Evolutionary conservation across 2,329 filamentous ascomycete genomes (phyloP).

Genomic region (Knufia petricola): DNA sequence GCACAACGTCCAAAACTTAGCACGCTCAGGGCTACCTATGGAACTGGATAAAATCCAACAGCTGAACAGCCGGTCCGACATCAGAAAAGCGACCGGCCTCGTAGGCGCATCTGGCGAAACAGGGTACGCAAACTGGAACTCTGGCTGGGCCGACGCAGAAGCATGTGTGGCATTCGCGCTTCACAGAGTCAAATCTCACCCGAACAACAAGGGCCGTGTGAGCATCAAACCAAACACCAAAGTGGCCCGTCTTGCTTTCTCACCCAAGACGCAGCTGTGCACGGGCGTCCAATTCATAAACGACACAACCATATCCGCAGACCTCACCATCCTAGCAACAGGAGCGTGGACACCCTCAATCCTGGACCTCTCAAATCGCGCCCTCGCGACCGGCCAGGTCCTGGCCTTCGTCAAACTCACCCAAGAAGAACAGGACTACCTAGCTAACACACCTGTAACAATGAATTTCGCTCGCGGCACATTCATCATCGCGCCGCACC

Average conservation of each 20-base stretch:
- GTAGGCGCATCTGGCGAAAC: slow-evolving; percentile 20
- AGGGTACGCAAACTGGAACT: slow-evolving; percentile 39
- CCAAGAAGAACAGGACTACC: slow-evolving; percentile 55
- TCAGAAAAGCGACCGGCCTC: slow-evolving; percentile 17
- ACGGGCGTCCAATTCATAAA: neutral
- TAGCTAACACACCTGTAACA: slow-evolving; percentile 58
- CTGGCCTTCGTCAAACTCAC: slow-evolving; percentile 70
- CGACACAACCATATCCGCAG: slow-evolving; percentile 16
- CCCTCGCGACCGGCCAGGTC: slow-evolving; percentile 71
- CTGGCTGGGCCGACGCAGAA: slow-evolving; percentile 38
- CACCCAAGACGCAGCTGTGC: neutral
- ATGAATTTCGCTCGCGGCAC: slow-evolving; percentile 41
- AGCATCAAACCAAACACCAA: slow-evolving; percentile 27
- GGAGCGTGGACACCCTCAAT: slow-evolving; percentile 79
- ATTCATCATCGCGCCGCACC: slow-evolving; percentile 45
- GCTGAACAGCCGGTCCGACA: slow-evolving; percentile 12
- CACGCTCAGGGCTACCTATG: slow-evolving; percentile 21
- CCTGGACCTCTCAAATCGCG: slow-evolving; percentile 66
- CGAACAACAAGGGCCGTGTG: slow-evolving; percentile 24
- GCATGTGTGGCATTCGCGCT: slow-evolving; percentile 32
- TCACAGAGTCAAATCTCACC: slow-evolving; percentile 25
- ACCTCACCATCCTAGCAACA: slow-evolving; percentile 56
- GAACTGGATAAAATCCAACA: slow-evolving; percentile 2
- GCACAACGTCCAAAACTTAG: slow-evolving; percentile 18
- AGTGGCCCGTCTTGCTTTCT: slow-evolving; percentile 29